These are phyloP conservation scores for Wickerhamomyces ciferrii DNA, from an alignment of 805 yeast species.

Conservation along the genomic window DNA sequence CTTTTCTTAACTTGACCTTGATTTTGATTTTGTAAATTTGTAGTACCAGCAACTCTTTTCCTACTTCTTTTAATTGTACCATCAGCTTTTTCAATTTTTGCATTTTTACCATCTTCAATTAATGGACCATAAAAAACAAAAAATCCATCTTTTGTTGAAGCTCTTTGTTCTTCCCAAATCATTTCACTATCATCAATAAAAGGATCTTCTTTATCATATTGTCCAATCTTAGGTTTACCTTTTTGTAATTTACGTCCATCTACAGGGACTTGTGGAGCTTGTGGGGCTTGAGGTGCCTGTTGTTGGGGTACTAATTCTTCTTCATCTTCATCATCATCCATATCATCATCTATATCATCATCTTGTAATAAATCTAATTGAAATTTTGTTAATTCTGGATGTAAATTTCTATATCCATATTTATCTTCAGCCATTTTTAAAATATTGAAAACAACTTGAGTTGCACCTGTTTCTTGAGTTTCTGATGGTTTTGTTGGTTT, in stretches of 20 bases:
- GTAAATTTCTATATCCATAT: slow-evolving; percentile 72
- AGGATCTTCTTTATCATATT: slow-evolving; percentile 90
- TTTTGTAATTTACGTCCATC: slow-evolving; percentile 39
- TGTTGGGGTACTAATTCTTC: slow-evolving; percentile 26
- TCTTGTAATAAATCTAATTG: slow-evolving; percentile 49
- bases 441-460: slow-evolving; percentile 67
- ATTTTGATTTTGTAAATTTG: too few species aligned
- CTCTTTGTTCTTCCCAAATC: slow-evolving; percentile 89
- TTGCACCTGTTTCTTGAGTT: slow-evolving; percentile 37
- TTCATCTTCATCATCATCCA: slow-evolving; percentile 34
- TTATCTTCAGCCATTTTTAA: slow-evolving; percentile 73
- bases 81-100: slow-evolving; percentile 40
- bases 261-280: slow-evolving; percentile 28
- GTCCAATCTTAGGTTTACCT: slow-evolving; percentile 75
- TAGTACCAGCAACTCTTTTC: slow-evolving; percentile 19
- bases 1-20: too few species aligned
- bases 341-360: slow-evolving; percentile 44
- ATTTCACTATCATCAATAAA: slow-evolving; percentile 94
- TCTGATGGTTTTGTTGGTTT: background rate
- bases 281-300: slow-evolving; percentile 11
- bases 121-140: slow-evolving; percentile 93
- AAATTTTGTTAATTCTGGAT: slow-evolving; percentile 60
- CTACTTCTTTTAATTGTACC: slow-evolving; percentile 36
- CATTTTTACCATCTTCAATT: slow-evolving; percentile 51
- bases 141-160: slow-evolving; percentile 91